Evolutionary conservation across 257 asterid species (phyloP), one percentile per base, ranked within the genome.

Genomic region (Hygrophila difformis): DNA sequence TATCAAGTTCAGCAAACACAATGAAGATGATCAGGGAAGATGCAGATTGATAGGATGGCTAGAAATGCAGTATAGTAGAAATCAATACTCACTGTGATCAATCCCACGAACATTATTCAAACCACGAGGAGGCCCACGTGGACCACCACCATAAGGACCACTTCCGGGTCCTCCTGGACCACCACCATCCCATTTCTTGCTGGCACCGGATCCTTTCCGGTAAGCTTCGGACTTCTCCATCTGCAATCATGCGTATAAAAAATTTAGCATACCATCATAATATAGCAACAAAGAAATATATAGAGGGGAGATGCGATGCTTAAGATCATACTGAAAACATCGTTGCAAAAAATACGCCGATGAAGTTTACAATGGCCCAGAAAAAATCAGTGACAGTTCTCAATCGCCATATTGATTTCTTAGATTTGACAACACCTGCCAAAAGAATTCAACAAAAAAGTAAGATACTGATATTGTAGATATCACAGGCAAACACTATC

Each of bases 171-270:
- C 96, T 21, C 95, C 95, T 1, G 97, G 94, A 38, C 94, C 93
- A 26, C 92, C 93, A 34, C 95, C 98, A 31, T 77, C 93, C 94
- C 88, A 91, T 71, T 91, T 91, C 92, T 91, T 91, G 67, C 87
- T 71, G 16, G 93, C 76, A 20, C 93, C 94, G 18, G 78, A 74
- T 21, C 84, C 77, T 66, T 82, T 91, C 45, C 62, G 53, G 56
- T 85, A 91, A 38, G 86, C 83, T 45, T 91, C 96, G 55, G 96
- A 57, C 40, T 91, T 86, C 61, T 91, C 98, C 93, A 91, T 75
- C 98, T 91, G 57, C 57, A 43, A 26, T 3, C 31, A 26, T n/a
- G 31, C 8, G 31, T 1, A 26, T 8, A 26, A 26, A 26, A 26
- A n/a, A n/a, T n/a, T 26, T 5, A 26, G 4, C 31, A 26, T 26